Percentiles rank a stretch among this genome's conserved stretches.
Evolutionary conservation across 768 basidiomycete species (phyloP).

Genomic region (Albatrellus ellisii): DNA sequence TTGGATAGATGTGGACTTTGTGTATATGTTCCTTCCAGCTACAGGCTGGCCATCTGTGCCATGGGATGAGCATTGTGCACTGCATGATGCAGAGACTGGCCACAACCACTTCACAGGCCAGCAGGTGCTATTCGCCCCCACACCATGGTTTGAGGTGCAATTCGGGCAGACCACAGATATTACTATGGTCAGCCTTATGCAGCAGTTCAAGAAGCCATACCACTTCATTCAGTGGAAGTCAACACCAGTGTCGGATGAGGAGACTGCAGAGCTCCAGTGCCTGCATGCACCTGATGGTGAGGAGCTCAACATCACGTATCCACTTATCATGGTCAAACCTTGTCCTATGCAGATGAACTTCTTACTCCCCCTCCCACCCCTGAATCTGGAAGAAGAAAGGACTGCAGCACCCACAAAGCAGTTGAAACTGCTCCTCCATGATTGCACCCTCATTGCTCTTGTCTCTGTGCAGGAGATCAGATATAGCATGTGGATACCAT

Average conservation of each 20-base stretch:
- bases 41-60: slow-evolving; percentile 17
- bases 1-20: slow-evolving; percentile 47
- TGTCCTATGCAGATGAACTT: slow-evolving; percentile 44
- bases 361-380: slow-evolving; percentile 31
- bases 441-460: slow-evolving; percentile 32
- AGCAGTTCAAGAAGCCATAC: slow-evolving; percentile 30
- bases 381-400: slow-evolving; percentile 17
- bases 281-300: slow-evolving; percentile 21
- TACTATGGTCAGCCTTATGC: slow-evolving; percentile 30
- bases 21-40: slow-evolving; percentile 44
- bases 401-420: slow-evolving; percentile 10
- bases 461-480: slow-evolving; percentile 39
- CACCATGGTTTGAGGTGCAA: slow-evolving; percentile 29
- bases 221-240: slow-evolving; percentile 47
- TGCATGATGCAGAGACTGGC: not conserved
- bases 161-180: slow-evolving; percentile 40
- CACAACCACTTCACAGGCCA: slow-evolving; percentile 1
- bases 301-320: slow-evolving; percentile 35
- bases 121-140: slow-evolving; percentile 22
- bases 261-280: slow-evolving; percentile 34
- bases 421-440: slow-evolving; percentile 30
- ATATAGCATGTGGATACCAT: slow-evolving; percentile 48
- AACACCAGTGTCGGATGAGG: slow-evolving; percentile 28
- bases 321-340: slow-evolving; percentile 43
- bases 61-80: slow-evolving; percentile 37